Conservation (phyloP, 2,329 filamentous ascomycete species). For the Emergomyces pasteurianus region DNA sequence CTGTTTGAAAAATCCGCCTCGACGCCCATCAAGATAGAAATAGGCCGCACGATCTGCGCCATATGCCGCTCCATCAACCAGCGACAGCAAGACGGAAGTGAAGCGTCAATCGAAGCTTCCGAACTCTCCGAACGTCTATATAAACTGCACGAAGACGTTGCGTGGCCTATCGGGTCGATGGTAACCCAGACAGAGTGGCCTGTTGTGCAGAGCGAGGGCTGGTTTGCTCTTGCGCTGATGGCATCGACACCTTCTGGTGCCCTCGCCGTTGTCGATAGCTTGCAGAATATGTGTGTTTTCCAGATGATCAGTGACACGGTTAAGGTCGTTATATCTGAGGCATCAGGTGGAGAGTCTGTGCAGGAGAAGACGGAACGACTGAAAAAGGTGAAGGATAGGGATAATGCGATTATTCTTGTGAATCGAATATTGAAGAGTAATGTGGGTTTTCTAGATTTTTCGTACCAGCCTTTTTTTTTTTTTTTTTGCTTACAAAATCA, state of each 20-base stretch:
- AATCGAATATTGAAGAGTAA: slow-evolving; percentile 28
- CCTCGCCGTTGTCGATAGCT: slow-evolving; percentile 22
- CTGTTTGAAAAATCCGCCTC: slow-evolving; percentile 33
- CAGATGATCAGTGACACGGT: slow-evolving; percentile 24
- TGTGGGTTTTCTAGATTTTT: slow-evolving; percentile 17
- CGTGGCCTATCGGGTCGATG: slow-evolving; percentile 32
- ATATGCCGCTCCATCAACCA: slow-evolving; percentile 18
- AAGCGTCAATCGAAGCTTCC: slow-evolving; percentile 7
- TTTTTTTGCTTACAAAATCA: neutral
- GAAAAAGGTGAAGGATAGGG: slow-evolving; percentile 26
- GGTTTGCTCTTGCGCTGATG: slow-evolving; percentile 39
- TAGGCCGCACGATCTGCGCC: slow-evolving; percentile 35
- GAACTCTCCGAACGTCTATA: slow-evolving; percentile 20
- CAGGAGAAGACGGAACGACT: slow-evolving; percentile 14
- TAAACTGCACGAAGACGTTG: slow-evolving; percentile 23
- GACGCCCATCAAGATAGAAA: slow-evolving; percentile 34
- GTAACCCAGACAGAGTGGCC: slow-evolving; percentile 36
- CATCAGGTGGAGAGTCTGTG: slow-evolving; percentile 10
- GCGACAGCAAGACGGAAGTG: slow-evolving; percentile 3
- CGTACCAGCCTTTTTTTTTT: neutral
- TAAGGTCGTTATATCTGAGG: slow-evolving; percentile 11
- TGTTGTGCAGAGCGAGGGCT: slow-evolving; percentile 37
- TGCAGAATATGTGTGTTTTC: slow-evolving; percentile 25
- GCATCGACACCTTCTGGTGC: slow-evolving; percentile 24
- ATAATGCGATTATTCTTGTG: slow-evolving; percentile 30